Evolutionary conservation across 768 basidiomycete genomes (phyloP).

Genomic region (Leccinum olivaceopallidum): DNA sequence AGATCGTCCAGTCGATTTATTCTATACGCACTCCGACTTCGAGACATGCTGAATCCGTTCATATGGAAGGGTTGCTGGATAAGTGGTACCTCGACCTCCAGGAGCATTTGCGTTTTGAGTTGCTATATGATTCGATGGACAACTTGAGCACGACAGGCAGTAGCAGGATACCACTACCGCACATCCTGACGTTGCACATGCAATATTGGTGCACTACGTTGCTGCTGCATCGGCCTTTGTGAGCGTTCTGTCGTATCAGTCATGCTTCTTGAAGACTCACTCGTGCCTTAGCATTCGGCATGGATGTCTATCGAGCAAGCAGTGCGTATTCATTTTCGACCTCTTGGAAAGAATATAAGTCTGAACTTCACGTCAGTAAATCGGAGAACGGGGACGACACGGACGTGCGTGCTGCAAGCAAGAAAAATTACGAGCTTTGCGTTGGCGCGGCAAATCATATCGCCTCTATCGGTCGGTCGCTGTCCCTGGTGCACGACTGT

Average conservation of each 20-base stretch:
- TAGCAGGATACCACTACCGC: slow-evolving; percentile 52
- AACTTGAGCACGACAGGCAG: slow-evolving; percentile 13
- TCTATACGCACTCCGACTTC: slow-evolving; percentile 56
- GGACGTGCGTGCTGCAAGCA: slow-evolving; percentile 53
- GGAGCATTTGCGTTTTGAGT: slow-evolving; percentile 64
- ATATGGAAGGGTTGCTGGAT: slow-evolving; percentile 62
- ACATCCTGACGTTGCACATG: slow-evolving; percentile 77
- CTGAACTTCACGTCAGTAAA: slow-evolving; percentile 26
- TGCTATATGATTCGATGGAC: slow-evolving; percentile 41
- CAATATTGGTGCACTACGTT: slow-evolving; percentile 83
- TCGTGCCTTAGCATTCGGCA: slow-evolving; percentile 27
- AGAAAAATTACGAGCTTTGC: slow-evolving; percentile 72
- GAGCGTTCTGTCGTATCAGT: slow-evolving; percentile 30
- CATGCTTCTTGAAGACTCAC: slow-evolving; percentile 9
- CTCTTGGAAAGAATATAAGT: neutral
- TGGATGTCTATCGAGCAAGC: slow-evolving; percentile 33
- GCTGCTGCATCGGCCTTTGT: slow-evolving; percentile 80
- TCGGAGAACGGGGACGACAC: slow-evolving; percentile 47
- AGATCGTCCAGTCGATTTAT: slow-evolving; percentile 71
- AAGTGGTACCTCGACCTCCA: slow-evolving; percentile 78
- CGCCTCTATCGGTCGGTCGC: slow-evolving; percentile 57
- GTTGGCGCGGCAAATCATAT: slow-evolving; percentile 79
- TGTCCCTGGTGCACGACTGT: neutral
- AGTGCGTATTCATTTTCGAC: slow-evolving; percentile 30
- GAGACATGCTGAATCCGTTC: slow-evolving; percentile 57